Percentiles rank a stretch among this genome's conserved stretches.
Conservation (phyloP, 129 eudicot genomes). For the Rutidosis leptorrhynchoides region DNA sequence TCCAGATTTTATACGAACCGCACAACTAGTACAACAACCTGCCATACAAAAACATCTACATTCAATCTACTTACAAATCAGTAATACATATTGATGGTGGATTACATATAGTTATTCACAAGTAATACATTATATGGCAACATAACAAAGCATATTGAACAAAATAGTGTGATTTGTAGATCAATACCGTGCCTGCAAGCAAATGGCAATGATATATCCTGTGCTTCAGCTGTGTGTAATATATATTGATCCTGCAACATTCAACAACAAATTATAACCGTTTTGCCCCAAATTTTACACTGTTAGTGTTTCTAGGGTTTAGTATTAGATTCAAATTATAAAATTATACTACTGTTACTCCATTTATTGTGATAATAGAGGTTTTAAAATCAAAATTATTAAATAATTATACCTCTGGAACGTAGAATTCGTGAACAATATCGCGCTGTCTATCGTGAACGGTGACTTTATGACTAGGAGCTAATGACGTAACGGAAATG, state of each 20-base stretch:
- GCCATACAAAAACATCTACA: constrained; percentile 17
- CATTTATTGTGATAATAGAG: not conserved
- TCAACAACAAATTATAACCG: not conserved
- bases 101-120: not conserved
- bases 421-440: constrained; percentile 69
- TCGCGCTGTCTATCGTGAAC: constrained; percentile 87
- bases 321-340: not conserved
- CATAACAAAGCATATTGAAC: not conserved
- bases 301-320: not conserved
- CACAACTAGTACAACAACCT: constrained; percentile 99
- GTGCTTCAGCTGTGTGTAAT: constrained; percentile 87
- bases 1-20: constrained; percentile 97
- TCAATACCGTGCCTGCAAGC: constrained; percentile 98
- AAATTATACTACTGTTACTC: not conserved
- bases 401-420: constrained; percentile 65
- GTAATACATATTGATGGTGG: not conserved
- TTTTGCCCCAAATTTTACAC: not conserved
- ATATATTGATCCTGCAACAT: constrained; percentile 85
- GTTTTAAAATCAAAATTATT: not conserved
- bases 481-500: constrained; percentile 39
- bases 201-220: constrained; percentile 75
- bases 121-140: not conserved
- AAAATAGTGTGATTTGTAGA: constrained; percentile 24
- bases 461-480: constrained; percentile 75
- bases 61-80: not conserved